Percentiles rank a stretch among this genome's conserved stretches.
These are phyloP conservation scores for Euphrasia confusa DNA, from an alignment of 257 asterid species.

Conservation along the genomic window DNA sequence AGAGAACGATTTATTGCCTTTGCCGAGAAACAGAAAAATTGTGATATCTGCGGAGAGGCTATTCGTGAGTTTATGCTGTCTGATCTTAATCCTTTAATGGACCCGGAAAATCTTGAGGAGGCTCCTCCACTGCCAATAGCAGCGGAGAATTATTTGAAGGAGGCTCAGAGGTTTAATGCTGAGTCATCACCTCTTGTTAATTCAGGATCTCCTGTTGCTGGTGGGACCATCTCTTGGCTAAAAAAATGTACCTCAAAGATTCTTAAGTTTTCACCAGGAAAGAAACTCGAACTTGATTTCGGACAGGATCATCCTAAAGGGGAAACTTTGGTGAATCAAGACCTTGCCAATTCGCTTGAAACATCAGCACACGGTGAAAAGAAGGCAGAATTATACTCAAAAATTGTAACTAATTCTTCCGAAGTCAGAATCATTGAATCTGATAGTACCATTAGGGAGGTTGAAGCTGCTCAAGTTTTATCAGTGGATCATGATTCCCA, in stretches of 20 bases:
- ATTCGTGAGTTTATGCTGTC: conserved; percentile 64
- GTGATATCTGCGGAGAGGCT: conserved; percentile 64
- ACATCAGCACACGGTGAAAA: conserved; percentile 33
- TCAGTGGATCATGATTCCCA: conserved; percentile 49
- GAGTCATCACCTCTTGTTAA: conserved; percentile 46
- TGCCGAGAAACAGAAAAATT: conserved; percentile 67
- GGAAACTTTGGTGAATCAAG: conserved; percentile 26
- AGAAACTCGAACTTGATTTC: conserved; percentile 47
- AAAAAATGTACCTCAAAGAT: conserved; percentile 82
- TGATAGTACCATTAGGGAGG: conserved; percentile 38
- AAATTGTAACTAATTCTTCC: conserved; percentile 49
- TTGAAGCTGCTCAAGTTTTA: conserved; percentile 41
- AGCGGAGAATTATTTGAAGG: conserved; percentile 62
- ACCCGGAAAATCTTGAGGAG: conserved; percentile 46
- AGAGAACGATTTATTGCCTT: conserved; percentile 70
- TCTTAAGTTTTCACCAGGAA: conserved; percentile 73
- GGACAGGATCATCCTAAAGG: conserved; percentile 35
- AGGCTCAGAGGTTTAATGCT: conserved; percentile 33
- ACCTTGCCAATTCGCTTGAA: conserved; percentile 31
- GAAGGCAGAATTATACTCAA: conserved; percentile 41
- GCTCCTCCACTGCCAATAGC: conserved; percentile 57
- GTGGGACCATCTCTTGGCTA: conserved; percentile 83
- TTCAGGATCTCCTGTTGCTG: conserved; percentile 59
- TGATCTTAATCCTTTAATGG: conserved; percentile 61
- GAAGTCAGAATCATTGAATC: conserved; percentile 45